A percentile compares a stretch with the other conserved stretches of the same genome.
Conservation (phyloP, 2,329 filamentous ascomycete genomes). For the Massarina eburnea region DNA sequence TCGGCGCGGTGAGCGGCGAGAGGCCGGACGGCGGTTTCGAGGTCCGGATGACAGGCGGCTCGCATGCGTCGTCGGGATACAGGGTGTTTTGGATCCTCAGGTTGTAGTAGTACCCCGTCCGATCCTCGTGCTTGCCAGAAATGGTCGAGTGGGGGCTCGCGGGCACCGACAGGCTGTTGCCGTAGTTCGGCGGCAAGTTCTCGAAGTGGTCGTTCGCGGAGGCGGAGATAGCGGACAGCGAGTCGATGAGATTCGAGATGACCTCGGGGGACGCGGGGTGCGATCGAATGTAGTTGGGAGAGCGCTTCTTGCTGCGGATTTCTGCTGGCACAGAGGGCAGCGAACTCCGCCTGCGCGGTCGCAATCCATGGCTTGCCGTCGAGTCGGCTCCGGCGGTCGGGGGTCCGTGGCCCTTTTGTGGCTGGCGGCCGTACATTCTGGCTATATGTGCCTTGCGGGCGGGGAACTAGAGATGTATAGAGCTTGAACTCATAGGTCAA, state of each 20-base stretch:
- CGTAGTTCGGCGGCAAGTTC: constrained; percentile 40
- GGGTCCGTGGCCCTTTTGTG: neutral
- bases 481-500: too few species aligned
- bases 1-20: constrained; percentile 68
- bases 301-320: constrained; percentile 24
- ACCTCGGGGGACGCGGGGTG: constrained; percentile 64
- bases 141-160: constrained; percentile 17
- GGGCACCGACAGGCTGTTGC: constrained; percentile 34
- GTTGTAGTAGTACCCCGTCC: constrained; percentile 64
- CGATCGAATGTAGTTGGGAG: constrained; percentile 40
- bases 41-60: constrained; percentile 75
- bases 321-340: constrained; percentile 24
- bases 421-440: constrained; percentile 17
- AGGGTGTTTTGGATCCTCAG: constrained; percentile 52
- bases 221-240: constrained; percentile 61
- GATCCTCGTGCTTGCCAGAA: constrained; percentile 52
- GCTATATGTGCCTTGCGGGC: constrained; percentile 8
- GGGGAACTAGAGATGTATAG: neutral
- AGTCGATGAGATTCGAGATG: constrained; percentile 65
- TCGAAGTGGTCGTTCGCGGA: constrained; percentile 73
- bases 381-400: constrained; percentile 16
- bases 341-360: constrained; percentile 33
- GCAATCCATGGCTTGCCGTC: constrained; percentile 23
- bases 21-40: constrained; percentile 78
- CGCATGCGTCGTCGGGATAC: constrained; percentile 59